Conservation (phyloP, 768 basidiomycete genomes). For the Strobilomyces dryophilus region DNA sequence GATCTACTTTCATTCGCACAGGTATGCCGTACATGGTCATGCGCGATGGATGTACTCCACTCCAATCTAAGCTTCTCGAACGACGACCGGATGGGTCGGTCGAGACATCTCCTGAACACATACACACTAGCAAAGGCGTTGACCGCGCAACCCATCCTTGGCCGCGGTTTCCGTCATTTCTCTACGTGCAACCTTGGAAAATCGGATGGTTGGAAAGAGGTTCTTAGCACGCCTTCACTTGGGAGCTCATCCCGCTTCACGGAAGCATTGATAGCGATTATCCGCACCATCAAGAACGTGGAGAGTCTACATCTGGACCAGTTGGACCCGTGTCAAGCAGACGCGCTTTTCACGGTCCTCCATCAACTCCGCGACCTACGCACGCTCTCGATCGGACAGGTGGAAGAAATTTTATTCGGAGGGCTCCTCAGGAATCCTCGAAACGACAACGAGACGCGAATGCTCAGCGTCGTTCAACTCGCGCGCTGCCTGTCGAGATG, state of each 20-base stretch:
- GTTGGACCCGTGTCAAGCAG: conserved; percentile 10
- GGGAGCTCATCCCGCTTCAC: conserved; percentile 8
- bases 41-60: conserved; percentile 20
- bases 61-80: conserved; percentile 16
- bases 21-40: conserved; percentile 22
- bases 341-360: conserved; percentile 10
- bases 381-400: conserved; percentile 12
- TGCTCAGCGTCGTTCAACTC: conserved; percentile 15
- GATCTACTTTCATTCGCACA: conserved; percentile 26
- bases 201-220: conserved; percentile 2
- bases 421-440: not conserved
- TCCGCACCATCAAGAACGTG: conserved; percentile 16
- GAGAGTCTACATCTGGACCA: conserved; percentile 10
- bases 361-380: conserved; percentile 7
- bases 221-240: not conserved
- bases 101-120: conserved; percentile 7
- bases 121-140: conserved; percentile 3
- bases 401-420: not conserved
- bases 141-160: conserved; percentile 12
- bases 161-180: conserved; percentile 9
- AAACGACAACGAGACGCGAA: not conserved
- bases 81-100: not conserved
- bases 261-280: conserved; percentile 15
- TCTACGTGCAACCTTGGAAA: conserved; percentile 15
- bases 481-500: conserved; percentile 17